phyloP scores from a whole-genome alignment of 192 early-diverging fungal genomes.

The Coemansia sp. region DNA sequence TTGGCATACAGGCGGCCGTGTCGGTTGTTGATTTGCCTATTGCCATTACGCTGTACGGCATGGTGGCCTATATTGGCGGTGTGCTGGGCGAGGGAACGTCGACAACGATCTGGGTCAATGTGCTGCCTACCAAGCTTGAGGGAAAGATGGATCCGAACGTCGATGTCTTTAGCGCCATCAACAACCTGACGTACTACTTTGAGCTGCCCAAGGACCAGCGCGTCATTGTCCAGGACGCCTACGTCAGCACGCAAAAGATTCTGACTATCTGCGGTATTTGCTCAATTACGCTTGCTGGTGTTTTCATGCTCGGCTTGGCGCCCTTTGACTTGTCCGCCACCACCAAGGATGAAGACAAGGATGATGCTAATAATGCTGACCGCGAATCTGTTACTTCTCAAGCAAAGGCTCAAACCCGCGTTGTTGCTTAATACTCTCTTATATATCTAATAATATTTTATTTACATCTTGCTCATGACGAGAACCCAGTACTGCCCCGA shows the following conservation, averaged over 20 bases:
- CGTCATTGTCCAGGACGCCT: constrained; percentile 43
- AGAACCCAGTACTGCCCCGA: constrained; percentile 17
- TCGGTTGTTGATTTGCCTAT: constrained; percentile 36
- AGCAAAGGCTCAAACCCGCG: not conserved
- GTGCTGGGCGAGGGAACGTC: constrained; percentile 49
- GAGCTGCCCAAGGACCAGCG: constrained; percentile 51
- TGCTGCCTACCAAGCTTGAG: constrained; percentile 36
- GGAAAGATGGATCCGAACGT: constrained; percentile 24
- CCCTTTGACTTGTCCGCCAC: constrained; percentile 36
- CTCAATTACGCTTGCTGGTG: constrained; percentile 37
- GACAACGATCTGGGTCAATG: constrained; percentile 50
- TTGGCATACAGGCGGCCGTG: constrained; percentile 48
- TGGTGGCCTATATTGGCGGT: constrained; percentile 51
- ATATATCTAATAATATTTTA: not conserved
- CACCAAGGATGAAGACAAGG: not conserved
- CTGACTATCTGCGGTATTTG: constrained; percentile 54
- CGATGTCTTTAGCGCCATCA: constrained; percentile 38
- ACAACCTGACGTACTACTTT: constrained; percentile 52
- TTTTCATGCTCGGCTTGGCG: constrained; percentile 44
- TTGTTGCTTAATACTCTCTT: too few species aligned
- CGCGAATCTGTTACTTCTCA: too few species aligned
- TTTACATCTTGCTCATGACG: not conserved
- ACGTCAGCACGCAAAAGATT: constrained; percentile 40
- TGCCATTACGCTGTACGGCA: constrained; percentile 49
- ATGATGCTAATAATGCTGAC: too few species aligned